Base-by-base conservation (phyloP, 2,329 filamentous ascomycete genomes). In the Hypoxylon sp. region DNA sequence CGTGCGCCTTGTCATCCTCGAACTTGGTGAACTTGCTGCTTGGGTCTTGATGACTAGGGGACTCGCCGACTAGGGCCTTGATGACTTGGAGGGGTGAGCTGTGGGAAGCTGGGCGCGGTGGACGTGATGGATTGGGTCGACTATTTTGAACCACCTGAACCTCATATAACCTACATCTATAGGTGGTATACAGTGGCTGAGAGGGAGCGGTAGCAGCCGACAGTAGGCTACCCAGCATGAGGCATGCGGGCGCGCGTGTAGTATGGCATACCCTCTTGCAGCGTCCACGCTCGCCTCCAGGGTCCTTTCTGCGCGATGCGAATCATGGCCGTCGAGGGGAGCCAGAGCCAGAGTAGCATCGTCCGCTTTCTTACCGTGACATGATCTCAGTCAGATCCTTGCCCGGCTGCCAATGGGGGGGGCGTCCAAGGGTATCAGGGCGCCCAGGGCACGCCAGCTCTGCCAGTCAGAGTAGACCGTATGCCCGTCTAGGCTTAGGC, bases 401-500 rank as follows among this genome's bases (percentile, higher is more conserved):
- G 31, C n/a, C 18, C 31, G 31, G 6, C 59, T 64, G 50, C 29
- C 53, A 53, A 55, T 59, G 52, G 49, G n/a, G n/a, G n/a, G n/a
- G n/a, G 47, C 53, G 55, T 57, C 54, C 47, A 49, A 29, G 45
- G 45, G 31, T 48, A 26, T n/a, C n/a, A n/a, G n/a, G n/a, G n/a
- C n/a, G n/a, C n/a, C n/a, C n/a, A n/a, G n/a, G n/a, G n/a, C n/a
- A n/a, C n/a, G n/a, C n/a, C n/a, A n/a, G n/a, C n/a, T n/a, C n/a
- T n/a, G n/a, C n/a, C n/a, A n/a, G n/a, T n/a, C n/a, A n/a, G n/a
- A n/a, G n/a, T n/a, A n/a, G n/a, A n/a, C 47, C 56, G 62, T 62
- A 67, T 60, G 59, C 66, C 58, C 50, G 63, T 67, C 57, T 64
- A 17, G 61, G 64, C 47, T 58, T 65, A 67, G 64, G 37, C 55